Conservation (phyloP, 2,329 filamentous ascomycete species). For the Shiraia bambusicola region DNA sequence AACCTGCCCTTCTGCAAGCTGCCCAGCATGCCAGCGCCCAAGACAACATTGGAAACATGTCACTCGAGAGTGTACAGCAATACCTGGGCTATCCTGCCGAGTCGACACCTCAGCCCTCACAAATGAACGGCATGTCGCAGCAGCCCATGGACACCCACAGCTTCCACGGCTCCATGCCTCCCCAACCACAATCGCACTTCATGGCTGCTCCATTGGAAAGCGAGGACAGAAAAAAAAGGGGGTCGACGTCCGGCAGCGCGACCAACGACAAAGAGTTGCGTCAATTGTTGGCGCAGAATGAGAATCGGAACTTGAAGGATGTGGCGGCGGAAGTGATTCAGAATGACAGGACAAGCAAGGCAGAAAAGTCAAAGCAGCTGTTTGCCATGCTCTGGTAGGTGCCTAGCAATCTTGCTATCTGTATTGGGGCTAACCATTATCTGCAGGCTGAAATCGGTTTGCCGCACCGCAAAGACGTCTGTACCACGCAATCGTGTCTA, state of each 20-base stretch:
- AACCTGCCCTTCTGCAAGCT: slow-evolving; percentile 38
- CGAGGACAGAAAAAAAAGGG: slow-evolving; percentile 56
- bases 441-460: slow-evolving; percentile 70
- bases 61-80: slow-evolving; percentile 38
- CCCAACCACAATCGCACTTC: slow-evolving; percentile 28
- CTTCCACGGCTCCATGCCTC: slow-evolving; percentile 30
- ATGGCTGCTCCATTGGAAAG: slow-evolving; percentile 33
- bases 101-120: slow-evolving; percentile 16
- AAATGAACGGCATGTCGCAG: slow-evolving; percentile 21
- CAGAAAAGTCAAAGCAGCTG: slow-evolving; percentile 79
- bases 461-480: slow-evolving; percentile 72
- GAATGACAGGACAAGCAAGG: slow-evolving; percentile 77
- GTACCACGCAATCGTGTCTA: slow-evolving; percentile 93
- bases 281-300: slow-evolving; percentile 70
- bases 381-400: slow-evolving; percentile 86
- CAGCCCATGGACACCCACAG: slow-evolving; percentile 34
- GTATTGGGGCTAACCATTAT: slow-evolving; percentile 27
- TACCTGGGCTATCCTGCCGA: slow-evolving; percentile 33
- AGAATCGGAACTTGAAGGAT: slow-evolving; percentile 66
- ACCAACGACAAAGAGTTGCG: slow-evolving; percentile 82
- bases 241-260: slow-evolving; percentile 66
- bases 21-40: slow-evolving; percentile 41
- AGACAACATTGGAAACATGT: slow-evolving; percentile 32
- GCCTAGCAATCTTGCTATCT: not conserved
- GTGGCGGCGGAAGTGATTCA: slow-evolving; percentile 75